These are phyloP conservation scores for Eucalyptus curtisii DNA, from an alignment of 345 rosid species.

Conservation along the genomic window DNA sequence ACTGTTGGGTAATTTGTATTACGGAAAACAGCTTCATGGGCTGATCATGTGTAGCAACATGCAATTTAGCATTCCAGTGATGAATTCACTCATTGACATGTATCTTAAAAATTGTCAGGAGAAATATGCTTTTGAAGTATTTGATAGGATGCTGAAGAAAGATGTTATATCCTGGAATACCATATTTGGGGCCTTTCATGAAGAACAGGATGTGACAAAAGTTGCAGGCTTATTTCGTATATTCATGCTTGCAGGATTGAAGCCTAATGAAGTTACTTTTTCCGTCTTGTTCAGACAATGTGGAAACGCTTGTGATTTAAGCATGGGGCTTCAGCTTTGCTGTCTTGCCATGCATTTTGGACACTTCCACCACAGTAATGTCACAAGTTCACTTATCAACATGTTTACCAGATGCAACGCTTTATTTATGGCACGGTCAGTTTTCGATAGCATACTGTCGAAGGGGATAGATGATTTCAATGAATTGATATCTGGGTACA, in stretches of 20 bases:
- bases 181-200: slow-evolving; percentile 5
- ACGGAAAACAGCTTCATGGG: slow-evolving; percentile 26
- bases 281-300: slow-evolving; percentile 16
- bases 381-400: slow-evolving; percentile 10
- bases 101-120: slow-evolving; percentile 9
- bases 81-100: slow-evolving; percentile 27
- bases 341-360: slow-evolving; percentile 16
- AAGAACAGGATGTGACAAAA: neutral
- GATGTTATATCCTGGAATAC: slow-evolving; percentile 33
- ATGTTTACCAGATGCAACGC: slow-evolving; percentile 19
- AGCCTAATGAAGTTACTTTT: slow-evolving; percentile 19
- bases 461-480: slow-evolving; percentile 10
- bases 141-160: slow-evolving; percentile 1
- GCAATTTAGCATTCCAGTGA: neutral
- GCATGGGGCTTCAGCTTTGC: slow-evolving; percentile 22
- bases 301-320: slow-evolving; percentile 3
- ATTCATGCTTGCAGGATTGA: slow-evolving; percentile 5
- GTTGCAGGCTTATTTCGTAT: slow-evolving; percentile 3
- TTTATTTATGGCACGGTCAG: slow-evolving; percentile 7
- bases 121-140: slow-evolving; percentile 7
- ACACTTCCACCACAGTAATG: neutral
- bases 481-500: slow-evolving; percentile 22
- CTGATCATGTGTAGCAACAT: slow-evolving; percentile 5
- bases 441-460: neutral
- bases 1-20: neutral